A percentile compares a stretch with the other conserved stretches of the same genome.
Conservation (phyloP, 805 yeast species). For the Dipodascopsis tothii region DNA sequence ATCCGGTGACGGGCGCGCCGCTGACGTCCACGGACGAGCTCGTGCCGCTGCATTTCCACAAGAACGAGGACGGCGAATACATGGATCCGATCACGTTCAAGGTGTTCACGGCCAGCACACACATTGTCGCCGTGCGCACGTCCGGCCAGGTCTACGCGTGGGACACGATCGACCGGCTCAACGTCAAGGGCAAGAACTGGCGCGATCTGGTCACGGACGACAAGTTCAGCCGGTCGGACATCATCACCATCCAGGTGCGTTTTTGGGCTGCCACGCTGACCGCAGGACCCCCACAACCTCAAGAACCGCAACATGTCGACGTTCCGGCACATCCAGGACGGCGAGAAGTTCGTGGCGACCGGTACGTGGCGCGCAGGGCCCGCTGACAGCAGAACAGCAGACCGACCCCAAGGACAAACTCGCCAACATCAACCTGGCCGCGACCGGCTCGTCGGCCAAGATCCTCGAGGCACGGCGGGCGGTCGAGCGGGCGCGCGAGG, state of each 20-base stretch:
- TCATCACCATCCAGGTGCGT: constrained; percentile 23
- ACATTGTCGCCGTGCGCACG: constrained; percentile 27
- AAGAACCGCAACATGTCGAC: constrained; percentile 7
- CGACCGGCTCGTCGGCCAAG: constrained; percentile 12
- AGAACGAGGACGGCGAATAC: constrained; percentile 24
- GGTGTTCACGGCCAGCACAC: constrained; percentile 25
- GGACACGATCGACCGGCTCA: constrained; percentile 28
- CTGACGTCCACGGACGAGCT: constrained; percentile 21
- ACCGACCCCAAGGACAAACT: constrained; percentile 5
- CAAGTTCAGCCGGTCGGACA: constrained; percentile 27
- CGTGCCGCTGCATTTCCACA: constrained; percentile 25
- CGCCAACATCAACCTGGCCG: constrained; percentile 3
- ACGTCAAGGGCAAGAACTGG: constrained; percentile 28
- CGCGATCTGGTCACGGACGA: constrained; percentile 30
- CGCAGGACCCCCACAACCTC: constrained; percentile 13
- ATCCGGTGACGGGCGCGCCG: constrained; percentile 30
- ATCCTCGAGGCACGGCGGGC: constrained; percentile 7
- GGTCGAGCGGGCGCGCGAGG: constrained; percentile 5
- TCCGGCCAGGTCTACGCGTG: constrained; percentile 31
- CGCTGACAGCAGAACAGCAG: constrained; percentile 12
- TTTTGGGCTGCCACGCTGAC: neutral
- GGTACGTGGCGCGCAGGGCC: too few species aligned
- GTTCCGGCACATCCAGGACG: constrained; percentile 3
- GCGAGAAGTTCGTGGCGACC: neutral
- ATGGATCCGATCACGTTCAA: constrained; percentile 33